Evolutionary conservation across 1,139 yeast genomes (phyloP).

Genomic region (Taphrina confusa): DNA sequence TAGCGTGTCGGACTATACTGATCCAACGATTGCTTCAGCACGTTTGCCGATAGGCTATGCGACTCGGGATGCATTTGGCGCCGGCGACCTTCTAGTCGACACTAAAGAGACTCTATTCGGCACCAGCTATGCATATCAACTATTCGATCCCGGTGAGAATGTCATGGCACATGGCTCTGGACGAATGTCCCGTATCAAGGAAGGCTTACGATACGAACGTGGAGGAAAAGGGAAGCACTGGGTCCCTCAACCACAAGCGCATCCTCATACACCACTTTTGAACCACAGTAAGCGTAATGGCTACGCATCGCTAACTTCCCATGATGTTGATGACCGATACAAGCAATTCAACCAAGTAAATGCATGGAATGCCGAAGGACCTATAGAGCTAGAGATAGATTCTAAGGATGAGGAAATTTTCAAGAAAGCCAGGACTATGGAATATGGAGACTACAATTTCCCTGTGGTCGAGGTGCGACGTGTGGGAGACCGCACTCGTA

Average conservation of each 20-base stretch:
- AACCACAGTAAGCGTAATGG: background rate
- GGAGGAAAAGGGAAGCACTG: conserved; percentile 84
- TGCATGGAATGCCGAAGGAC: conserved; percentile 19
- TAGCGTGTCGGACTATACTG: conserved; percentile 81
- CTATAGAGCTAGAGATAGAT: conserved; percentile 47
- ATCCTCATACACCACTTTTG: conserved; percentile 19
- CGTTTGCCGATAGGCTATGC: conserved; percentile 58
- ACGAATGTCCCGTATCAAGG: conserved; percentile 69
- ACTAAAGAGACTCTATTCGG: conserved; percentile 75
- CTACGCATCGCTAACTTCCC: background rate
- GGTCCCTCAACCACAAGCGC: conserved; percentile 54
- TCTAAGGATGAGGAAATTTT: conserved; percentile 51
- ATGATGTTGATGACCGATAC: conserved; percentile 22
- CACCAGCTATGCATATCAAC: conserved; percentile 73
- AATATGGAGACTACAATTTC: conserved; percentile 60
- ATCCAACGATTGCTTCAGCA: conserved; percentile 98
- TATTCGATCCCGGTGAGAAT: conserved; percentile 60
- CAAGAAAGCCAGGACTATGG: conserved; percentile 50
- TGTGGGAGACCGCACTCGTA: conserved; percentile 45
- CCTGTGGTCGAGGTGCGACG: conserved; percentile 58
- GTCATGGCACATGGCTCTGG: conserved; percentile 53
- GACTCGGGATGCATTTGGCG: conserved; percentile 69
- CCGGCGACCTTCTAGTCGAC: conserved; percentile 74
- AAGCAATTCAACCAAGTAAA: conserved; percentile 13
- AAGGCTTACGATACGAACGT: conserved; percentile 77